A percentile compares a stretch with the other conserved stretches of the same genome.
phyloP scores from a whole-genome alignment of 164 flowering plant genomes.

The Chimonanthus praecox region DNA sequence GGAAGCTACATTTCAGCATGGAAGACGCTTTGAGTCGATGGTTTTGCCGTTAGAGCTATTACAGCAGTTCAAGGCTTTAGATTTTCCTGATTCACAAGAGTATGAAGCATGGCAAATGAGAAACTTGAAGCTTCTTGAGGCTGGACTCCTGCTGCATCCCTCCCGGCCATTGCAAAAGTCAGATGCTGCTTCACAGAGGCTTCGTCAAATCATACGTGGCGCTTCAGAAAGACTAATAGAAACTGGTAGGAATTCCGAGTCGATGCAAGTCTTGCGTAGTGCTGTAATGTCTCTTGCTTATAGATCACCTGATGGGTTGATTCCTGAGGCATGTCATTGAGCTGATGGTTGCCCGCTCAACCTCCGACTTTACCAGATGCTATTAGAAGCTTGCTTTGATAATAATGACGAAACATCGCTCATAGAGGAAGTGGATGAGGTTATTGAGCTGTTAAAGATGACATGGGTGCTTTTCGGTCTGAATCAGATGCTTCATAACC shows the following conservation, averaged over 20 bases:
- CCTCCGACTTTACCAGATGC: slow-evolving; percentile 60
- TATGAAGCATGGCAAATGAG: slow-evolving; percentile 75
- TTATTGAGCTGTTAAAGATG: slow-evolving; percentile 76
- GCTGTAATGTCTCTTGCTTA: slow-evolving; percentile 66
- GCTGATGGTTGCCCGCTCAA: slow-evolving; percentile 88
- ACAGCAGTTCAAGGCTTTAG: slow-evolving; percentile 69
- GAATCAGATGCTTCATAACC: slow-evolving; percentile 70
- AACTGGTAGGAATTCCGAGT: slow-evolving; percentile 55
- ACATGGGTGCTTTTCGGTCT: slow-evolving; percentile 81
- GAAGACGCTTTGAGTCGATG: slow-evolving; percentile 61
- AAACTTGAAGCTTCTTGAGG: slow-evolving; percentile 68
- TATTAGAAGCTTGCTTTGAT: slow-evolving; percentile 83
- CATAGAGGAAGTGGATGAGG: slow-evolving; percentile 82
- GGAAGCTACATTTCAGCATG: slow-evolving; percentile 50
- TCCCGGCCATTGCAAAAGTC: slow-evolving; percentile 39
- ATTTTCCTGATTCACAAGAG: slow-evolving; percentile 59
- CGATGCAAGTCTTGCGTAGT: slow-evolving; percentile 55
- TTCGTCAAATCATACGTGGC: slow-evolving; percentile 50
- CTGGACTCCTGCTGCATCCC: slow-evolving; percentile 76
- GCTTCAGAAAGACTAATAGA: slow-evolving; percentile 60
- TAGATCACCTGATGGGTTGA: slow-evolving; percentile 56
- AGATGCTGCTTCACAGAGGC: slow-evolving; percentile 35
- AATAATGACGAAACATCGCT: slow-evolving; percentile 49
- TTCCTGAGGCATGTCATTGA: slow-evolving; percentile 70
- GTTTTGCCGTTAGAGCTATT: slow-evolving; percentile 83